These are phyloP conservation scores for Kluyveromyces lactis DNA, from an alignment of 805 yeast species.

Conservation along the genomic window DNA sequence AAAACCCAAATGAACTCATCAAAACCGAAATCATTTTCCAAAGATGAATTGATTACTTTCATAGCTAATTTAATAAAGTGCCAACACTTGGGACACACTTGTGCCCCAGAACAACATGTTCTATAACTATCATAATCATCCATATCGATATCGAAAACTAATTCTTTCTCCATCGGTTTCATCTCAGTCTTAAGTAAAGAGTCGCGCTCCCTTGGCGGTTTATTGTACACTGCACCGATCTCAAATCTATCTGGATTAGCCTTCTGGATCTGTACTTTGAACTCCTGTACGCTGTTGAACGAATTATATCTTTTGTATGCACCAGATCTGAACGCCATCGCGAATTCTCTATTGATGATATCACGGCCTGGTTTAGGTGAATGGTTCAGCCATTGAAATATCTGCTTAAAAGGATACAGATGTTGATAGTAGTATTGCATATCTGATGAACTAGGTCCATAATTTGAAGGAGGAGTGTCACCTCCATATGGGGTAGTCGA, in stretches of 20 bases:
- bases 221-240: constrained; percentile 84
- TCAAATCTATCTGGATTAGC: constrained; percentile 88
- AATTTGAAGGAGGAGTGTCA: background rate
- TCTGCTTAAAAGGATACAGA: constrained; percentile 64
- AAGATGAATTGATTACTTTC: constrained; percentile 58
- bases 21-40: constrained; percentile 85
- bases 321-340: constrained; percentile 80
- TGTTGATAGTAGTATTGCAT: constrained; percentile 65
- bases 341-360: constrained; percentile 86
- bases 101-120: constrained; percentile 85
- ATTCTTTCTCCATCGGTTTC: constrained; percentile 77
- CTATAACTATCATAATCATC: constrained; percentile 91
- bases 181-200: constrained; percentile 65
- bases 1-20: constrained; percentile 86
- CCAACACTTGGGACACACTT: constrained; percentile 89
- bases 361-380: constrained; percentile 66
- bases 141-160: constrained; percentile 94
- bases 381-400: constrained; percentile 89
- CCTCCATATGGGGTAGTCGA: background rate
- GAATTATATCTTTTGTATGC: constrained; percentile 89
- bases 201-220: constrained; percentile 82
- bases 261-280: constrained; percentile 64
- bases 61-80: constrained; percentile 80
- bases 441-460: constrained; percentile 39
- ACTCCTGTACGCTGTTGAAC: constrained; percentile 55